phyloP scores from a whole-genome alignment of 495 filamentous ascomycete species.

The Achaetomiella virescens region DNA sequence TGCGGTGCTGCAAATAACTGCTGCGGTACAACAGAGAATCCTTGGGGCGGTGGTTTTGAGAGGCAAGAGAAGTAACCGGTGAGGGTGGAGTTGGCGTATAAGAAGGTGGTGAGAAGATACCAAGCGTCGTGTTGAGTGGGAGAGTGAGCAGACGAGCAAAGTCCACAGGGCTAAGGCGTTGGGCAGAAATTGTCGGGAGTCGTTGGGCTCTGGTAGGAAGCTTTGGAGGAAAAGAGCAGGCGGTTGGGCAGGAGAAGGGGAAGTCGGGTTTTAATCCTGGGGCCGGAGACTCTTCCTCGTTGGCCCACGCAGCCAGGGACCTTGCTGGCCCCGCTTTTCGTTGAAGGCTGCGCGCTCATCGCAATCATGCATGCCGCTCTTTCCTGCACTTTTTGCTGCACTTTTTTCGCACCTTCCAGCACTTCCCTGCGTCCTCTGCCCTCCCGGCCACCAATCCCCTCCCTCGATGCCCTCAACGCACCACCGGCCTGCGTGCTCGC shows the following conservation, averaged over 20 bases:
- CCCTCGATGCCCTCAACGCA: background rate
- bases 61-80: background rate
- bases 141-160: conserved; percentile 4
- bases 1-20: conserved; percentile 17
- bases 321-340: conserved; percentile 18
- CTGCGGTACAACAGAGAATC: conserved; percentile 22
- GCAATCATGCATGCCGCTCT: conserved; percentile 19
- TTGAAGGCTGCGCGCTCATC: conserved; percentile 10
- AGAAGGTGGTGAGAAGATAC: background rate
- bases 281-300: background rate
- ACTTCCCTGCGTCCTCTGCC: background rate
- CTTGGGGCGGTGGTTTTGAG: conserved; percentile 10
- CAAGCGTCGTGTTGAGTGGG: background rate
- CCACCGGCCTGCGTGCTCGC: conserved; percentile 14
- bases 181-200: conserved; percentile 39
- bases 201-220: conserved; percentile 42
- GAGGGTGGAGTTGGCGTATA: conserved; percentile 3
- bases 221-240: conserved; percentile 27
- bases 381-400: conserved; percentile 11
- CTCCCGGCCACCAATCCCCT: conserved; percentile 11
- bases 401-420: conserved; percentile 13
- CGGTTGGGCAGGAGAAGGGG: conserved; percentile 46
- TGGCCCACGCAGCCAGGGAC: background rate
- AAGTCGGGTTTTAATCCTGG: conserved; percentile 43
- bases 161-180: conserved; percentile 24